These are phyloP conservation scores for Beauveria scarabaeidicola DNA, from an alignment of 2,329 filamentous ascomycete species.

Conservation along the genomic window DNA sequence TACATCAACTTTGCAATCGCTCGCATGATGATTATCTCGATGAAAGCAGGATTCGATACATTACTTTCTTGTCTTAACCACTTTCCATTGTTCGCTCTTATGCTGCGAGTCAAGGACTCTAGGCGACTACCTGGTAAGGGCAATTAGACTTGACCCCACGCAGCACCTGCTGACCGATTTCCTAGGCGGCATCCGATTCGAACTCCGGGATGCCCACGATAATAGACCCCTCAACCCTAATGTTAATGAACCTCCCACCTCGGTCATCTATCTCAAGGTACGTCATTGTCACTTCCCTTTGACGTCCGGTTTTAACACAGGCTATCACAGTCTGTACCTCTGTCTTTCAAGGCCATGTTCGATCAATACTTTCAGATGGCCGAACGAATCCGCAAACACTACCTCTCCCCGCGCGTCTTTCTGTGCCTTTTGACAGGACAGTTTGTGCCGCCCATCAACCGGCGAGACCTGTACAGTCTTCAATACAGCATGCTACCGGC, in stretches of 20 bases:
- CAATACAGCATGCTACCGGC: constrained; percentile 97
- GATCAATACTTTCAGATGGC: constrained; percentile 95
- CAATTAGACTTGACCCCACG: not conserved
- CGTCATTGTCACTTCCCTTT: constrained; percentile 9
- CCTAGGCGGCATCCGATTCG: constrained; percentile 67
- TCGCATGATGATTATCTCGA: constrained; percentile 85
- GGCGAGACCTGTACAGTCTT: constrained; percentile 88
- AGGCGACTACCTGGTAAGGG: constrained; percentile 68
- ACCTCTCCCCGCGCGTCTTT: constrained; percentile 80
- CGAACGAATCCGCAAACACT: constrained; percentile 87
- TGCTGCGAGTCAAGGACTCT: constrained; percentile 92
- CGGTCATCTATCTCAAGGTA: constrained; percentile 82
- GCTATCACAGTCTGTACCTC: constrained; percentile 62
- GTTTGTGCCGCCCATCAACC: constrained; percentile 90
- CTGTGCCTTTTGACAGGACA: constrained; percentile 81
- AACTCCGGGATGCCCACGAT: constrained; percentile 66
- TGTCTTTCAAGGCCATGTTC: constrained; percentile 90
- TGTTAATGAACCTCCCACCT: constrained; percentile 52
- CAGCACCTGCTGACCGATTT: constrained; percentile 8
- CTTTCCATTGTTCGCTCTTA: constrained; percentile 92
- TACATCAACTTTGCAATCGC: constrained; percentile 94
- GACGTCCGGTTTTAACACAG: not conserved
- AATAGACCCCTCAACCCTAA: constrained; percentile 32
- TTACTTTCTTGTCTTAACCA: constrained; percentile 91
- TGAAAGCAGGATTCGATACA: constrained; percentile 89